Conservation (phyloP, 139 green algal genomes). For the Spirogloea muscicola region DNA sequence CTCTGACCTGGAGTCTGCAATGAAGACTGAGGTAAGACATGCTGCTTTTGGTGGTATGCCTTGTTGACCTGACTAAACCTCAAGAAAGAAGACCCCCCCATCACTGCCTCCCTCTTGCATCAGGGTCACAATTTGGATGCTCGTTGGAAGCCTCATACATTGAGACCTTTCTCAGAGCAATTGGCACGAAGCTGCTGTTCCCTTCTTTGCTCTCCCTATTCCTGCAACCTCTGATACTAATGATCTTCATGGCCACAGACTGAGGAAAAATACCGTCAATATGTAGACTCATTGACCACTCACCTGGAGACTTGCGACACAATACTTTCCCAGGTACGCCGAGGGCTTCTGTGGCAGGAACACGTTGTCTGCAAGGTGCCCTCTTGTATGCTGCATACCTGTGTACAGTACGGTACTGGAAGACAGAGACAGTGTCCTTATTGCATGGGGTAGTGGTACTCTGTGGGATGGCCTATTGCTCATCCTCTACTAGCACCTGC, state of each 20-base stretch:
- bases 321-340: constrained; percentile 18
- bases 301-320: constrained; percentile 44
- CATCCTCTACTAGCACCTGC: neutral
- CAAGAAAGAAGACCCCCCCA: neutral
- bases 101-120: neutral
- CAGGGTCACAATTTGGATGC: neutral
- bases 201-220: neutral
- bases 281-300: constrained; percentile 15
- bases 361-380: neutral
- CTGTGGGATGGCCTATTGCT: neutral
- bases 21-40: constrained; percentile 44
- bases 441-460: neutral
- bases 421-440: neutral
- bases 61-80: neutral
- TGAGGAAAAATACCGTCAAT: constrained; percentile 47
- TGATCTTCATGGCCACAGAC: constrained; percentile 8
- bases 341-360: neutral
- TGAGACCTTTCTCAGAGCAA: no score
- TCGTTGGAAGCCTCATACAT: neutral
- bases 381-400: neutral
- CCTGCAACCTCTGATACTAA: neutral
- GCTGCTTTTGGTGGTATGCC: neutral
- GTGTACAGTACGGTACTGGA: neutral
- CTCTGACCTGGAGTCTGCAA: constrained; percentile 39
- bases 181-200: neutral